These are phyloP conservation scores for Mangifera indica DNA, from an alignment of 345 rosid species.

Conservation along the genomic window DNA sequence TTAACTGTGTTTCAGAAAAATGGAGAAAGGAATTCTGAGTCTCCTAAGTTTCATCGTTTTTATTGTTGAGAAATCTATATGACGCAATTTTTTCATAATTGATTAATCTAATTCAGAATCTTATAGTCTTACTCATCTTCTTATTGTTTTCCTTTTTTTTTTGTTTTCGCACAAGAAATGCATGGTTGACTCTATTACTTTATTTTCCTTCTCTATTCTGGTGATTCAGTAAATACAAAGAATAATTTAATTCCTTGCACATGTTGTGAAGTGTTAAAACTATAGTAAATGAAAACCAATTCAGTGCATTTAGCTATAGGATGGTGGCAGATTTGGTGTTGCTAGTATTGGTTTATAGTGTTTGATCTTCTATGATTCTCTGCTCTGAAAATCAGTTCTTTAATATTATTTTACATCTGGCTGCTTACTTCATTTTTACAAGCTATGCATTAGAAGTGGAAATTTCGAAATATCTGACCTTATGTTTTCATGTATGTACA, in stretches of 20 bases:
- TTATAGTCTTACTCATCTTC: neutral
- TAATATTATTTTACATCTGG: neutral
- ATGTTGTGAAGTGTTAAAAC: neutral
- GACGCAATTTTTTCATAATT: neutral
- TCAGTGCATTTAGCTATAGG: neutral
- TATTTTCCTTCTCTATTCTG: neutral
- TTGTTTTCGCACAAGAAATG: neutral
- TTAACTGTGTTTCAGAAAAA: neutral
- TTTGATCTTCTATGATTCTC: neutral
- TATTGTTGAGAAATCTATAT: neutral
- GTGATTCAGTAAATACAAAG: neutral
- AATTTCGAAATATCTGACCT: neutral
- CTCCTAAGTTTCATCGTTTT: neutral
- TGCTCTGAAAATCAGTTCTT: neutral
- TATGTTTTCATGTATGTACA: neutral
- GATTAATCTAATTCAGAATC: neutral
- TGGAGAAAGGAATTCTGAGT: neutral
- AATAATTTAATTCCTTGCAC: neutral
- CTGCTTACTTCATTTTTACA: neutral
- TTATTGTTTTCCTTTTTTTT: neutral
- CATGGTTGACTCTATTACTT: neutral
- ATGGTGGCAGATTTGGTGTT: neutral
- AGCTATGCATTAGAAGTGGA: neutral
- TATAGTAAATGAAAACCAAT: neutral
- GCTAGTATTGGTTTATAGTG: neutral